Base-by-base conservation (phyloP, 352 stramenopile species). In the Phytopythium vexans region DNA sequence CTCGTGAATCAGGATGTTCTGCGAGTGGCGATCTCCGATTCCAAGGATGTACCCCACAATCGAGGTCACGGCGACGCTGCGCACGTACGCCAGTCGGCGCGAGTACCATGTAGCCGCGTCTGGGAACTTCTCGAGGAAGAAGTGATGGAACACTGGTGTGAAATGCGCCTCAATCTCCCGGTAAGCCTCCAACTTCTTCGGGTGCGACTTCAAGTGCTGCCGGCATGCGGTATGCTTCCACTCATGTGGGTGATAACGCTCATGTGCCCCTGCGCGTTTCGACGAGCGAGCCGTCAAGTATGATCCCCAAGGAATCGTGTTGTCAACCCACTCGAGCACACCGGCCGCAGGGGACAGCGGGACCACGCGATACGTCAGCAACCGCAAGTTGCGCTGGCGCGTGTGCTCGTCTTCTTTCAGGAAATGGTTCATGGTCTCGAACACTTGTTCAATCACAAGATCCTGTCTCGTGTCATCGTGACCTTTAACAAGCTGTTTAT, bases 1-100 rank as follows among this genome's bases (percentile, higher is more conserved):
- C 43, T 98, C 81, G 56, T 99, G 92, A 50, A 99, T 92, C 40
- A 99, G 70, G 64, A 99, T 99, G 65, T 99, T 99, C 49, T 96
- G 88, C 27, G 88, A 89, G 56, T 99, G 98, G 5, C 98, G 89
- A 75, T 99, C 98, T 21, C 98, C 98, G 59, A 99, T 99, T 8
- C 97, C 96, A 21, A 96, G 41, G 56, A 97, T 92, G 60, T 96
- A 93, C 5, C 97, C 97, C 8, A 99, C 95, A 58, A 99, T 99
- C 14, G 88, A 98, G 37, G 84, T 99, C 14, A 98, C 96, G 11
- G 98, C 97, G 34, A 95, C 94, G 50, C 92, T 99, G 50, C 94
- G 83, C 15, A 98, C 97, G 66, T 98, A 99, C 33, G 81, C 79
- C 37, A 93, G 85, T 56, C 96, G 89, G n/a, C 89, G 86, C 14